Evolutionary conservation across 2,329 filamentous ascomycete genomes (phyloP), one percentile per base, ranked within the genome.

Genomic region (Colletotrichum destructivum): DNA sequence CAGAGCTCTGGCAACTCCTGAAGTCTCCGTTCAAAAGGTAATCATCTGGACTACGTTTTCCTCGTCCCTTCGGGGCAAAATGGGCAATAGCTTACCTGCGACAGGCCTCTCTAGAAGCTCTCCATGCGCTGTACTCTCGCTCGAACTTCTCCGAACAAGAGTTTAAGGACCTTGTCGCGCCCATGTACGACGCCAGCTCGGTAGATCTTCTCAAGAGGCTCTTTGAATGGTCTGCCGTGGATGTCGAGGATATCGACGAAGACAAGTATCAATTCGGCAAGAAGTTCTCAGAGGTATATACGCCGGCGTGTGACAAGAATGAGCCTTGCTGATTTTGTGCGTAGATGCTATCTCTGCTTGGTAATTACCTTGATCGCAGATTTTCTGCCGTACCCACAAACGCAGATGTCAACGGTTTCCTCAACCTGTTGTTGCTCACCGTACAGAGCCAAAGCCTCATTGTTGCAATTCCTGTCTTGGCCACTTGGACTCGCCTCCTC

Each of bases 201-300:
- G 88, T 97, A 52, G 86, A 88, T 47, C 87, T 97, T 9, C 90
- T 95, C 75, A 89, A 88, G 73, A 89, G 91, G 71, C 87, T 98
- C 15, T 95, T 94, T 77, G 90, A 92, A 73, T 96, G 94, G 93
- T 94, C 94, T 5, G 83, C 90, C 13, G 91, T 96, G 54, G 92
- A 95, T 74, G 89, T 94, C 3, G 89, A 94, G 71, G 92, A 98
- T 76, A 90, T 98, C 70, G 94, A 98, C 75, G 94, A 98, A 77
- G 92, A 95, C 78, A 97, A 95, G 79, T 98, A 99, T 80, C 91
- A 94, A 66, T 91, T 98, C 75, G 91, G 94, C 51, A 98, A 98
- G 84, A 98, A 97, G 82, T 90, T 98, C 57, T 95, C 95, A 1
- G 96, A 99, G 89, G 93, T 95, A 31, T 57, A 44, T 7, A 35